Base-by-base conservation (phyloP, 352 stramenopile genomes). In the Phytophthora fragariae region DNA sequence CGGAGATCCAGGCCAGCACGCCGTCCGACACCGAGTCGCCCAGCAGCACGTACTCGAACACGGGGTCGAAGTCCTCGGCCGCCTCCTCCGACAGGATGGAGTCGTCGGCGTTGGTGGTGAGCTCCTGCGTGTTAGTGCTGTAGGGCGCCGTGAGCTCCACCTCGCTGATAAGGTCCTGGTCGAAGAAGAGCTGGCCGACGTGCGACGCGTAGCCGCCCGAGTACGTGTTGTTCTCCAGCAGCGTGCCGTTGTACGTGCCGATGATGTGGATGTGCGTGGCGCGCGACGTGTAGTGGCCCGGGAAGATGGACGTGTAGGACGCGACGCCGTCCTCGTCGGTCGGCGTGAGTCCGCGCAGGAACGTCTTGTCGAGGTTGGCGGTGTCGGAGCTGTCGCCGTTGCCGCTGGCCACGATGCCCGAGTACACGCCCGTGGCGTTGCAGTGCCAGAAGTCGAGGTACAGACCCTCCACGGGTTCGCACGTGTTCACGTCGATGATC, bases 1-100 rank as follows among this genome's bases (percentile, higher is more conserved):
- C 54, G 1, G 77, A 80, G 68, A 84, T 75, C 77, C 77, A 84
- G 27, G 77, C 70, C 61, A 84, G 62, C 15, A 82, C 57, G 35
- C 73, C 77, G 49, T 84, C 73, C 21, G 57, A 49, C 37, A 81
- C 61, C 15, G 41, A 65, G 35, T 81, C 73, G 41, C 77, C 77
- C 60, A 84, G 58, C 24, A 73, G 44, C 44, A 76, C 71, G 59
- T 84, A 81, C 67, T 81, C 54, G 21, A 84, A 62, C 14, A 84
- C 55, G 9, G 77, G 77, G 39, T 84, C 77, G 49, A 80, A 84
- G 41, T 69, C 67, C n/a, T 66, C 41, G 6, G 65, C 68, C 2
- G 70, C 67, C 19, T 79, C 72, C 53, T 85, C 68, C 5, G 75
- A 58, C 19, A 82, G 46, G 29, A 81, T 66, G n/a, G 44, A 31